Base-by-base conservation (phyloP, 805 yeast species). In the Schwanniomyces vanrijiae region DNA sequence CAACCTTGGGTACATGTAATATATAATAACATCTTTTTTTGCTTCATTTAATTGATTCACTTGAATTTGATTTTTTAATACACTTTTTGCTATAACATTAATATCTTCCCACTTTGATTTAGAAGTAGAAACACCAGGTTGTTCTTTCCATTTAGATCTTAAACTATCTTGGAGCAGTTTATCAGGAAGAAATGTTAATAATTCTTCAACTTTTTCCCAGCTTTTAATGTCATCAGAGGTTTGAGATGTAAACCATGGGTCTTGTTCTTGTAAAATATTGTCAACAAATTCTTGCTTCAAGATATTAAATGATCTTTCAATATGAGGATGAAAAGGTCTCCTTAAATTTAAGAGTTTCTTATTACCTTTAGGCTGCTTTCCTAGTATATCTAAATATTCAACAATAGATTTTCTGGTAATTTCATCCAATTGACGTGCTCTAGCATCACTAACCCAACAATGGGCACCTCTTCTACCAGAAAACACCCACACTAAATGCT, bases 401-500 rank as follows among this genome's bases (percentile, higher is more conserved):
- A 91, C 84, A 10, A 94, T 79, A 3, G 96, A 82, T 56, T 86
- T 76, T 58, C 99, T 80, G 50, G 82, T 80, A 4, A 72, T 58
- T 63, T 94, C 98, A 52, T 81, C 86, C 51, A 94, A 66, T 1
- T 64, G 58, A 47, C 97, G 72, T 0, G 97, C 97, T 41, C 91
- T 72, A 46, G 78, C 68, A 62, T 94, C 99, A 66, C 96, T 88
- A 20, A 94, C 78, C 99, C 99, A 94, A 60, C 98, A 95, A 75
- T 94, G 99, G 13, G 95, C 96, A 66, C 99, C 99, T 79, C 99
- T 88, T 75, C 99, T 86, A 40, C 99, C 99, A 0, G 97, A 90
- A 61, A 89, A 94, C 4, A 92, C 96, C 98, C 98, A 94, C 42
- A 94, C 74, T 61, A 90, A 73, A 65, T 89, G 84, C 49, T 82